Conservation (phyloP, 75 land plant species). For the Gnetum montanum region DNA sequence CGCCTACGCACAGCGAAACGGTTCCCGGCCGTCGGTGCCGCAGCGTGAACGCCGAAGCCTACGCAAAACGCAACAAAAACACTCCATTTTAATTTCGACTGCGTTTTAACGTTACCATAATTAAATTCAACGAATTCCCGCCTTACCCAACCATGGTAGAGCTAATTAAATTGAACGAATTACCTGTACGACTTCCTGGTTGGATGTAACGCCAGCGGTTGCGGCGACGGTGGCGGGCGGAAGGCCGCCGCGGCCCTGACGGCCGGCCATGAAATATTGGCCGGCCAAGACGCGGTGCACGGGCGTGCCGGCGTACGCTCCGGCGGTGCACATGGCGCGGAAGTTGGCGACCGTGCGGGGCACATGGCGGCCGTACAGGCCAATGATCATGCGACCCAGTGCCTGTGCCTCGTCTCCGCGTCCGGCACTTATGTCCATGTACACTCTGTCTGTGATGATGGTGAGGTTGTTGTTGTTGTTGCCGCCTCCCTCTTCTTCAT, state of each 20-base stretch:
- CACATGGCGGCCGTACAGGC: conserved; percentile 77
- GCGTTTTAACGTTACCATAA: no score
- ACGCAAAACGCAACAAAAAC: no score
- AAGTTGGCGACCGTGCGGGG: conserved; percentile 72
- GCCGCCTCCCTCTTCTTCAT: no score
- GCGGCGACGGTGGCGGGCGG: conserved; percentile 37
- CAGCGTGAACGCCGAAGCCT: conserved; percentile 47
- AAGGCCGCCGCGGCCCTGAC: conserved; percentile 62
- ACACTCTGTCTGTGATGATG: no score
- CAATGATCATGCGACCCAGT: conserved; percentile 80
- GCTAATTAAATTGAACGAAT: no score
- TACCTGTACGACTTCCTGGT: no score
- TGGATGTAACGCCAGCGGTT: no score
- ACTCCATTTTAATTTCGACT: no score
- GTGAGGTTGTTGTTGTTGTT: no score
- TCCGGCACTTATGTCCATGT: no score
- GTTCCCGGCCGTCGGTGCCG: conserved; percentile 60
- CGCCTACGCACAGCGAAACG: conserved; percentile 69
- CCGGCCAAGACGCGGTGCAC: conserved; percentile 79
- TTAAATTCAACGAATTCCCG: no score
- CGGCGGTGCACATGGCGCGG: conserved; percentile 56
- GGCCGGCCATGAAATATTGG: conserved; percentile 70
- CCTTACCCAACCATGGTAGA: no score
- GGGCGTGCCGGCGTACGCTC: conserved; percentile 53
- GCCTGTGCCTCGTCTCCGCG: conserved; percentile 41